Percentiles rank a stretch among this genome's conserved stretches.
Evolutionary conservation across 2,329 filamentous ascomycete genomes (phyloP).

Genomic region (Aureobasidium melanogenum): DNA sequence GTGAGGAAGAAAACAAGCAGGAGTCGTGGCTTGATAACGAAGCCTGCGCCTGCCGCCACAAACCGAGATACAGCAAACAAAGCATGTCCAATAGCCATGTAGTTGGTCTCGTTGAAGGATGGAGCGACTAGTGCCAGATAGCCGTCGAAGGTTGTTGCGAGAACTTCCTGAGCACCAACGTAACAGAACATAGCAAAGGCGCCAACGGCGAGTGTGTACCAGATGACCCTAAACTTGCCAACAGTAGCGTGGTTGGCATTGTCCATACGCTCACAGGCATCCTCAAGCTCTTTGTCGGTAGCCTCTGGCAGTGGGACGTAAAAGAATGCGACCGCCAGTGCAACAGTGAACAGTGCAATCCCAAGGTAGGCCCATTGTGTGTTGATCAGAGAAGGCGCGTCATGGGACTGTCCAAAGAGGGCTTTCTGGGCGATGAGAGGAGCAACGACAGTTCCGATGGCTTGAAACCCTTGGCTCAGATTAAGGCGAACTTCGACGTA

Average conservation of each 20-base stretch:
- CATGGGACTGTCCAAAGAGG: conserved; percentile 40
- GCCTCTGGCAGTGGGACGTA: conserved; percentile 56
- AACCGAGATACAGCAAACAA: conserved; percentile 52
- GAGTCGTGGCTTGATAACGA: conserved; percentile 49
- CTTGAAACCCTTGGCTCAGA: conserved; percentile 53
- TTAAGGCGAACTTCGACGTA: conserved; percentile 53
- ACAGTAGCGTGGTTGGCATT: conserved; percentile 40
- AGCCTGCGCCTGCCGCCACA: conserved; percentile 42
- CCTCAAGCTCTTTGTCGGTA: conserved; percentile 50
- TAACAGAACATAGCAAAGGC: conserved; percentile 51
- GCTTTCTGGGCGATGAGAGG: conserved; percentile 52
- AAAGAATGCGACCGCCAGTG: conserved; percentile 51
- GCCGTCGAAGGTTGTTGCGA: conserved; percentile 39
- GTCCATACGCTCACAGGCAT: conserved; percentile 43
- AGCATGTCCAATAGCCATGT: conserved; percentile 47
- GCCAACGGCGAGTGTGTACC: conserved; percentile 47
- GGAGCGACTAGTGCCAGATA: conserved; percentile 37
- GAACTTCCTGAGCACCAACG: conserved; percentile 51
- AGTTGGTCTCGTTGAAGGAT: conserved; percentile 29
- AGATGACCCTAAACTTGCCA: conserved; percentile 41
- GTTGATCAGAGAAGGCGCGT: conserved; percentile 46
- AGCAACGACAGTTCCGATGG: conserved; percentile 50
- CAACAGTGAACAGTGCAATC: conserved; percentile 51
- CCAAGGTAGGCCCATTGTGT: conserved; percentile 59
- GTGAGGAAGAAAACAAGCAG: conserved; percentile 46